Evolutionary conservation across 1,284 basidiomycete species (phyloP).

Genomic region (Cutaneotrichosporon cyanovorans): DNA sequence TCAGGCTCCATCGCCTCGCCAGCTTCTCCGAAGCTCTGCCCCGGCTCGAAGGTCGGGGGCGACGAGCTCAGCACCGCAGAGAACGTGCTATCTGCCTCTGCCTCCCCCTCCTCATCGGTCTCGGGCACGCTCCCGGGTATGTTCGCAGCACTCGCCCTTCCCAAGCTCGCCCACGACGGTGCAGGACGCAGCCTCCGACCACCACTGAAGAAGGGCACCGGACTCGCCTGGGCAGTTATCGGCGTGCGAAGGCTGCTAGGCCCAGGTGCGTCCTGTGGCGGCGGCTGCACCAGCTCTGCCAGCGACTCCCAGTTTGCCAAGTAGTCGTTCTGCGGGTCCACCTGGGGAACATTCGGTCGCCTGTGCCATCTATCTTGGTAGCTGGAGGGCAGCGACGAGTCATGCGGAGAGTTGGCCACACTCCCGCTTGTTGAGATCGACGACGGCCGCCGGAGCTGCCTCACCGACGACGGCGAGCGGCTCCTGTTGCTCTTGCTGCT

Average conservation of each 20-base stretch:
- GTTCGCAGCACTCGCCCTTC: background rate
- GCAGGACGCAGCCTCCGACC: too few species aligned
- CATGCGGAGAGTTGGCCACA: conserved; percentile 25
- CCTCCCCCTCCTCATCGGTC: conserved; percentile 1
- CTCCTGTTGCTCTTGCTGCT: too few species aligned
- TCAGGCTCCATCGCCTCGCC: background rate
- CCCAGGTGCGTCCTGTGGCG: background rate
- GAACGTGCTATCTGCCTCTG: background rate
- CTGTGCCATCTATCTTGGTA: background rate
- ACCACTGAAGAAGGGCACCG: too few species aligned
- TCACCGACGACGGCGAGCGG: too few species aligned
- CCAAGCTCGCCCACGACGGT: background rate
- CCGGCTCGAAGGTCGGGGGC: background rate
- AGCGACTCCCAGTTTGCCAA: conserved; percentile 35
- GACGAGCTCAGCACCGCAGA: background rate
- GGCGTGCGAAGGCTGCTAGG: background rate
- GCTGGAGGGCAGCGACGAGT: conserved; percentile 10
- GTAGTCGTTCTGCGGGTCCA: conserved; percentile 13
- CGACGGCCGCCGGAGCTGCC: too few species aligned
- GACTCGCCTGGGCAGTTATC: background rate
- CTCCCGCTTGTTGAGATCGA: conserved; percentile 18
- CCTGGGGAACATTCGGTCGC: conserved; percentile 14
- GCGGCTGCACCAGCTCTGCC: conserved; percentile 22
- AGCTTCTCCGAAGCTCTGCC: background rate
- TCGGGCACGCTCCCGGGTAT: background rate